A percentile compares a stretch with the other conserved stretches of the same genome.
Evolutionary conservation across 129 eudicot species (phyloP).

Genomic region (Cynara cardunculus): DNA sequence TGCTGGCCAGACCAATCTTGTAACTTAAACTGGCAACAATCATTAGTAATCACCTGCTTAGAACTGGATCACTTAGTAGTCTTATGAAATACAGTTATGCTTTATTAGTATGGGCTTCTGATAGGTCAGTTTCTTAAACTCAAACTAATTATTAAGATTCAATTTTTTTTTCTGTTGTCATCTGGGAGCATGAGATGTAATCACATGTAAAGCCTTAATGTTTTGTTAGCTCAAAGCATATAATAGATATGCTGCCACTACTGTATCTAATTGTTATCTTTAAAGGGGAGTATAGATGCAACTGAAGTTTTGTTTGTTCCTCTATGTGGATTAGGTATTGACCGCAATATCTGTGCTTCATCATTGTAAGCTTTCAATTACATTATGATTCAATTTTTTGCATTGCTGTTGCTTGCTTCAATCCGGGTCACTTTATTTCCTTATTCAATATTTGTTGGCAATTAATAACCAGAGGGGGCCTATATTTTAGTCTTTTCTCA

Average conservation of each 20-base stretch:
- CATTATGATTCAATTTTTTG: not conserved
- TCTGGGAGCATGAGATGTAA: not conserved
- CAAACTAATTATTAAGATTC: not conserved
- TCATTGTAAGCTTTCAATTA: not conserved
- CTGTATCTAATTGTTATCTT: not conserved
- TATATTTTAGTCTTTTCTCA: not conserved
- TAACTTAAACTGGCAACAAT: not conserved
- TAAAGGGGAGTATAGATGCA: not conserved
- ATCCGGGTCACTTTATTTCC: not conserved
- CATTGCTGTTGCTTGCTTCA: not conserved
- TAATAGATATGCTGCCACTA: not conserved
- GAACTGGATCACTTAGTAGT: conserved; percentile 8
- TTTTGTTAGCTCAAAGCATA: not conserved
- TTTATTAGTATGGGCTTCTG: not conserved
- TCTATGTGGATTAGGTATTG: not conserved
- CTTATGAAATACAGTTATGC: not conserved
- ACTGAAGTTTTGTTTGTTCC: not conserved
- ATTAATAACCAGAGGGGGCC: not conserved
- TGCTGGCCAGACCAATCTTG: not conserved
- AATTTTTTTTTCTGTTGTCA: not conserved
- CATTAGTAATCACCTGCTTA: not conserved
- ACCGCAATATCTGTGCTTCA: not conserved
- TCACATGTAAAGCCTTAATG: not conserved
- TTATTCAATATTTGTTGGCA: not conserved
- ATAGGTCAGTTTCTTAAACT: not conserved